These are phyloP conservation scores for Quercus parvula DNA, from an alignment of 306 rosid species.

Conservation along the genomic window DNA sequence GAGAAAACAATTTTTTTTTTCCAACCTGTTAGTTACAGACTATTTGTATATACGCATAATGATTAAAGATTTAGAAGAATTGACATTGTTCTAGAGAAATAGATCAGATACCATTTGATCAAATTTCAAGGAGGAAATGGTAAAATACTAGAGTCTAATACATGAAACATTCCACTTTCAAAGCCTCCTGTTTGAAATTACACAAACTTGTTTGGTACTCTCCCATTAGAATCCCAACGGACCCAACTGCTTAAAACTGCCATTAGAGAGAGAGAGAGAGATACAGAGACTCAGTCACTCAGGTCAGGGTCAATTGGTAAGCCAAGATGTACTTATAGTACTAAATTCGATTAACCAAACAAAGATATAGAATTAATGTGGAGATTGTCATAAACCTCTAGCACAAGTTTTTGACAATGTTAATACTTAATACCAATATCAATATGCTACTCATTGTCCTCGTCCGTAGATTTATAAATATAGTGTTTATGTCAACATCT, in stretches of 20 bases:
- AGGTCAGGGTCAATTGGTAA: conserved; percentile 31
- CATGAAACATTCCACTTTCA: background rate
- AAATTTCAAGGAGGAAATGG: background rate
- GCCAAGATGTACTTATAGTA: background rate
- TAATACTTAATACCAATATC: background rate
- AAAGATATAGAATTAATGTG: background rate
- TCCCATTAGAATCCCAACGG: background rate
- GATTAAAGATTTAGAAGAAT: background rate
- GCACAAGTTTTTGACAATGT: background rate
- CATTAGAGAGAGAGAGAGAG: background rate
- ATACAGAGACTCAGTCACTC: background rate
- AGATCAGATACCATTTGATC: background rate
- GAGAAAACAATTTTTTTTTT: background rate
- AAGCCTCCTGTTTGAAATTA: background rate
- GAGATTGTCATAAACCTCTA: background rate
- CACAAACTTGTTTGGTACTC: background rate
- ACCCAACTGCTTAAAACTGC: conserved; percentile 40
- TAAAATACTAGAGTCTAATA: background rate
- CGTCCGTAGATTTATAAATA: background rate
- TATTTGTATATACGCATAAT: background rate
- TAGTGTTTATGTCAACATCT: background rate
- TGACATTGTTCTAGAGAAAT: background rate
- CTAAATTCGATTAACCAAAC: conserved; percentile 10
- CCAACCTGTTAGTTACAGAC: background rate
- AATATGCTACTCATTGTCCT: background rate